Conservation (phyloP, 2,329 filamentous ascomycete genomes). For the Epichloe hybrida region DNA sequence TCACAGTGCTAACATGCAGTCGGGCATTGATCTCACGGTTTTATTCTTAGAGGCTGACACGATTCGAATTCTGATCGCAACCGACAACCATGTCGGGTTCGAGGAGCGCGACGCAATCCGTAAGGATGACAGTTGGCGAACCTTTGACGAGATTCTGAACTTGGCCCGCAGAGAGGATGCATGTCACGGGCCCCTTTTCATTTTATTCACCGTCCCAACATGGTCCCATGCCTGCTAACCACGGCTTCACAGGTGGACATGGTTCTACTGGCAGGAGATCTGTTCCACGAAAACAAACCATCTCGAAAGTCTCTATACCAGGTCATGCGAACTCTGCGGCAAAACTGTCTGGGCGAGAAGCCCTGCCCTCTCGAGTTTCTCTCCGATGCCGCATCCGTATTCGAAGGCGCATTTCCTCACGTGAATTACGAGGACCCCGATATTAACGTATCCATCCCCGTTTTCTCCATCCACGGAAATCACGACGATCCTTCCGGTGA, state of each 20-base stretch:
- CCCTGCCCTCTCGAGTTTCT: conserved; percentile 91
- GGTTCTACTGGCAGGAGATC: conserved; percentile 85
- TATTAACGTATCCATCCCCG: conserved; percentile 92
- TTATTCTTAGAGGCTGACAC: conserved; percentile 50
- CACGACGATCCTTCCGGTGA: conserved; percentile 98
- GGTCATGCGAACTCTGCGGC: conserved; percentile 85
- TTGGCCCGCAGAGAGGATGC: conserved; percentile 74
- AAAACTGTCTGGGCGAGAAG: conserved; percentile 90
- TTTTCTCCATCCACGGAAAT: conserved; percentile 97
- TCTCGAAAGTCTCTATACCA: conserved; percentile 93
- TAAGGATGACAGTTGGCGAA: conserved; percentile 94
- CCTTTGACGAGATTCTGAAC: conserved; percentile 90
- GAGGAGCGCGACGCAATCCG: conserved; percentile 85
- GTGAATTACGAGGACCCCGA: conserved; percentile 97
- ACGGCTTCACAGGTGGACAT: conserved; percentile 57
- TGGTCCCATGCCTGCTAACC: neutral
- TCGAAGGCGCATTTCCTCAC: conserved; percentile 78
- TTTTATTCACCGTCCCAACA: neutral
- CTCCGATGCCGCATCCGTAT: conserved; percentile 83
- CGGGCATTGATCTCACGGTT: neutral
- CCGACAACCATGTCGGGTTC: conserved; percentile 96
- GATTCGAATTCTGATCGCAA: conserved; percentile 86
- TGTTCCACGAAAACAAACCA: conserved; percentile 97
- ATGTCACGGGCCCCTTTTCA: conserved; percentile 7
- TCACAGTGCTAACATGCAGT: too few species aligned